These are phyloP conservation scores for Mariannaea sp. DNA, from an alignment of 2,329 filamentous ascomycete genomes.

Conservation along the genomic window DNA sequence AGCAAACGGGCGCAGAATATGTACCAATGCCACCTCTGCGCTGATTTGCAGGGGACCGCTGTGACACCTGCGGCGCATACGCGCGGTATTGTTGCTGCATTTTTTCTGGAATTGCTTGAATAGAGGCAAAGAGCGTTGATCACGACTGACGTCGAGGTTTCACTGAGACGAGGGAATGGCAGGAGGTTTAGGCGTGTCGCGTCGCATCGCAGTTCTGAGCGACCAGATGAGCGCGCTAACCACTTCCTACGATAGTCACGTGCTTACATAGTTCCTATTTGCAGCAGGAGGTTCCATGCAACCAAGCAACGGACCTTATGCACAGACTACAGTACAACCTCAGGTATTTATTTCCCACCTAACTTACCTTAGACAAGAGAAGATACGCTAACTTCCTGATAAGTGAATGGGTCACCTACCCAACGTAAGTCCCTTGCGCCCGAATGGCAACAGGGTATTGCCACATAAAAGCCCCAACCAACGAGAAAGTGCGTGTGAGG, in stretches of 20 bases:
- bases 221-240: constrained; percentile 27
- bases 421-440: too few species aligned
- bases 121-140: constrained; percentile 15
- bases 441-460: too few species aligned
- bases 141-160: constrained; percentile 13
- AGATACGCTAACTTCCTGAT: too few species aligned
- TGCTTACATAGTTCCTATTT: constrained; percentile 10
- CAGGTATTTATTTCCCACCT: too few species aligned
- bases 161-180: constrained; percentile 5
- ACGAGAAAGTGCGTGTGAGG: too few species aligned
- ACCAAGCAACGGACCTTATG: too few species aligned
- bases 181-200: constrained; percentile 34
- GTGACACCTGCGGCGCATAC: constrained; percentile 56
- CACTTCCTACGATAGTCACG: constrained; percentile 25
- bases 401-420: too few species aligned
- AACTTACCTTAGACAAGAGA: too few species aligned
- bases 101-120: constrained; percentile 27
- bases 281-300: not conserved
- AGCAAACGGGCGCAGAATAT: constrained; percentile 26
- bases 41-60: constrained; percentile 53
- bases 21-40: constrained; percentile 60
- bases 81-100: constrained; percentile 61
- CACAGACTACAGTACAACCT: too few species aligned
- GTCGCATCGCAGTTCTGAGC: constrained; percentile 30
- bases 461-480: too few species aligned